Evolutionary conservation across 805 yeast genomes (phyloP).

Genomic region (Clavispora asparagi): DNA sequence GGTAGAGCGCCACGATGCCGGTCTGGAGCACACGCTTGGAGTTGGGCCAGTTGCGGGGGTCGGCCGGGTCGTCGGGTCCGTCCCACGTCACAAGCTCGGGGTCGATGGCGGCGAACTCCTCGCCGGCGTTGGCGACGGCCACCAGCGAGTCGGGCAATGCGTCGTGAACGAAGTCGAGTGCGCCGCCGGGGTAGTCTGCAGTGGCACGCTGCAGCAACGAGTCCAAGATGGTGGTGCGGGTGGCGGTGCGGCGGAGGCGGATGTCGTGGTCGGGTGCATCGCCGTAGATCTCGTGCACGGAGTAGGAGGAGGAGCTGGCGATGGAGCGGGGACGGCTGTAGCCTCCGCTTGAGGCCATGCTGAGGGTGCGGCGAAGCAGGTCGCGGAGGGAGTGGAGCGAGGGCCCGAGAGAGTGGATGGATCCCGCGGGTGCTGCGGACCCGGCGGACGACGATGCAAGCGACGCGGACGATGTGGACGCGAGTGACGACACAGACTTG

Average conservation of each 20-base stretch:
- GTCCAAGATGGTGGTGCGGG: constrained; percentile 41
- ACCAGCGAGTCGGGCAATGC: constrained; percentile 25
- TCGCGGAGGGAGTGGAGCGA: too few species aligned
- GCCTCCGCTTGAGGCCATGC: too few species aligned
- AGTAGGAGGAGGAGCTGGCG: constrained; percentile 14
- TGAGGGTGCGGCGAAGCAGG: too few species aligned
- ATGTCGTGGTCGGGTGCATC: constrained; percentile 32
- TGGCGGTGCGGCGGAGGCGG: constrained; percentile 36
- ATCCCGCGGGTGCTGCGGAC: too few species aligned
- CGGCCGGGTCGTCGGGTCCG: constrained; percentile 52
- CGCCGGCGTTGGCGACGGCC: constrained; percentile 41
- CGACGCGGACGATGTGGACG: too few species aligned
- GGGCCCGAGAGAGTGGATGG: too few species aligned
- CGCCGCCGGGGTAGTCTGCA: constrained; percentile 1
- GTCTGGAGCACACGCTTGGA: constrained; percentile 40
- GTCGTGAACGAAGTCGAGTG: constrained; percentile 1
- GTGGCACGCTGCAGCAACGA: constrained; percentile 22
- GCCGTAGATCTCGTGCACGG: constrained; percentile 38
- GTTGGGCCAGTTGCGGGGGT: constrained; percentile 61
- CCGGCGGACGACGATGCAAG: too few species aligned
- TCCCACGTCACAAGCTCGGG: constrained; percentile 70
- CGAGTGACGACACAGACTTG: too few species aligned
- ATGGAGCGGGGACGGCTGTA: neutral
- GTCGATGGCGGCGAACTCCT: constrained; percentile 49
- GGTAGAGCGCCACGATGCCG: constrained; percentile 45